A percentile compares a stretch with the other conserved stretches of the same genome.
Evolutionary conservation across 306 rosid genomes (phyloP).

Genomic region (Malus sieversii): DNA sequence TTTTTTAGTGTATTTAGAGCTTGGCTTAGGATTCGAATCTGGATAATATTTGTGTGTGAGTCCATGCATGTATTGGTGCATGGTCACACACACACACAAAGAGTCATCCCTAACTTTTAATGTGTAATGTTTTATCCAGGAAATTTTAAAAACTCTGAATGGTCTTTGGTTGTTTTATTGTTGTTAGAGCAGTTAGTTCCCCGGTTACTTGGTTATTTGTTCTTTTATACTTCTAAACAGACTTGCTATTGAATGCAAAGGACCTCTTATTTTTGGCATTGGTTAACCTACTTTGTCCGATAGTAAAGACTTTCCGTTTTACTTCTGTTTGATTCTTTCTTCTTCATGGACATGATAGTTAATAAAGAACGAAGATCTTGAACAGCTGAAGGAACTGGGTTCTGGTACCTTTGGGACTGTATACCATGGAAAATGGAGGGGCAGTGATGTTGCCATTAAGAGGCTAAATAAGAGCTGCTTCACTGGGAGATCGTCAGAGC

Average conservation of each 20-base stretch:
- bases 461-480: slow-evolving; percentile 95
- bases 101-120: not conserved
- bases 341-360: slow-evolving; percentile 43
- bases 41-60: not conserved
- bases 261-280: not conserved
- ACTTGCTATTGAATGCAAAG: not conserved
- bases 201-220: not conserved
- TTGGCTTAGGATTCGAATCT: not conserved
- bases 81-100: not conserved
- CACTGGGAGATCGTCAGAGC: slow-evolving; percentile 80
- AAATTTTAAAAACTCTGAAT: not conserved
- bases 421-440: slow-evolving; percentile 94
- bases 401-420: slow-evolving; percentile 96
- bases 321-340: slow-evolving; percentile 17
- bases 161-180: not conserved
- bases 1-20: not conserved
- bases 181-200: not conserved
- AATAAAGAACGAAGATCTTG: slow-evolving; percentile 86
- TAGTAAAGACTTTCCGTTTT: not conserved
- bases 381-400: slow-evolving; percentile 80
- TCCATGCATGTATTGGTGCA: not conserved
- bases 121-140: not conserved
- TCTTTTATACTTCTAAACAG: not conserved
- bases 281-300: not conserved
- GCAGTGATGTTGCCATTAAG: slow-evolving; percentile 92